Evolutionary conservation across 2,329 filamentous ascomycete genomes (phyloP), one percentile per base, ranked within the genome.

Genomic region (Ambrosiella xylebori): DNA sequence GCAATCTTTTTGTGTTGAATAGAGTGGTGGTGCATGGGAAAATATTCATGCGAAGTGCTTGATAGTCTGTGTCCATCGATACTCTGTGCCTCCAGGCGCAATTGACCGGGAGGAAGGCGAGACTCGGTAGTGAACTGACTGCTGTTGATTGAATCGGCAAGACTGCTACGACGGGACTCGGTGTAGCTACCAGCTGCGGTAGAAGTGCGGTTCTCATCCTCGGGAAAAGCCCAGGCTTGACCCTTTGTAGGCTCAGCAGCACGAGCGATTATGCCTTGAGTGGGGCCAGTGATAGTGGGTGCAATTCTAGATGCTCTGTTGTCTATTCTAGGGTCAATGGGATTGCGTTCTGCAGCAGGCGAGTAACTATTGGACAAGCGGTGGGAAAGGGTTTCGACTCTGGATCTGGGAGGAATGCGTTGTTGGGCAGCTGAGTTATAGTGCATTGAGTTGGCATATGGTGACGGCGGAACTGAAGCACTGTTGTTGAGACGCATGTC

Each of bases 181-280:
- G 66, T 69, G 66, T 69, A 65, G 41, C 57, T 61, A 15, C 51
- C 51, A 9, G 35, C 37, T 7, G 27, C 51, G 9, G 51, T 53
- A 75, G 75, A 40, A 69, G 72, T 59, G 66, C 75, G 66, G 57
- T 76, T 70, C 56, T 82, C 79, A 57, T 85, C 81, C 65, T 88
- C 86, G 1, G 86, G 86, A 64, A 90, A 90, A 63, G 86, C 86
- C 86, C 86, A 91, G 3, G 86, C 84, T 67, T 85, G 86, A 66
- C 86, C 86, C 68, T 88, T 88, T 9, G 85, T 90, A 4, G 86
- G 86, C 67, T 88, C 84, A 37, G 85, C 82, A 44, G 86, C 86
- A 63, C 74, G 57, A 65, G 80, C 84, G 72, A 77, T 87, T 65
- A 73, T 81, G 70, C 75, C 78, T 57, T 73, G 82, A 63, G 75